phyloP scores from a whole-genome alignment of 2,329 filamentous ascomycete genomes.

The Arthrobotrys conoides region DNA sequence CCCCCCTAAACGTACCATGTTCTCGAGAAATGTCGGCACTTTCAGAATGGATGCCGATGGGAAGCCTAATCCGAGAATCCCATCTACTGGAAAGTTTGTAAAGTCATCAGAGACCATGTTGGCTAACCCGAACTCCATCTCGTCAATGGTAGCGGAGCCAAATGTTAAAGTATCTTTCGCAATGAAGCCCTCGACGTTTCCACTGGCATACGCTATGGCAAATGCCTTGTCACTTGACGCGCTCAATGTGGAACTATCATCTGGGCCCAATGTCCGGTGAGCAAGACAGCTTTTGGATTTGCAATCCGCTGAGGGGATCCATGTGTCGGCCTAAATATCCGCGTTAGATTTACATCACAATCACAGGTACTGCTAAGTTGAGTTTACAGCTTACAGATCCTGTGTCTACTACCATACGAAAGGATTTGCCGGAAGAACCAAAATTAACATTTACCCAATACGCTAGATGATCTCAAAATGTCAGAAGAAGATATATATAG shows the following conservation, averaged over 20 bases:
- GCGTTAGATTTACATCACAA: slow-evolving; percentile 23
- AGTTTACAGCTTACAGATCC: slow-evolving; percentile 69
- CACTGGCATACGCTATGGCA: slow-evolving; percentile 81
- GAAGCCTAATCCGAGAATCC: slow-evolving; percentile 84
- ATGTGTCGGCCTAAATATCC: slow-evolving; percentile 74
- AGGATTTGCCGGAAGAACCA: slow-evolving; percentile 71
- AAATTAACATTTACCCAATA: slow-evolving; percentile 69
- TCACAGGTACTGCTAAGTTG: background rate
- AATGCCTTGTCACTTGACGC: slow-evolving; percentile 72
- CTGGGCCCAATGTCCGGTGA: slow-evolving; percentile 79
- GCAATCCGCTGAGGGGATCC: slow-evolving; percentile 84
- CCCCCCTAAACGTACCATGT: slow-evolving; percentile 71
- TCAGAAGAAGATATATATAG: slow-evolving; percentile 5
- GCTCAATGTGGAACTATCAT: slow-evolving; percentile 76
- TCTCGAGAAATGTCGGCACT: slow-evolving; percentile 78
- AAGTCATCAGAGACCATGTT: slow-evolving; percentile 81
- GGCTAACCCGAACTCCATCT: slow-evolving; percentile 80
- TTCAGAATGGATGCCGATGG: slow-evolving; percentile 69
- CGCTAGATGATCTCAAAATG: slow-evolving; percentile 30
- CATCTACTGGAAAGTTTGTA: slow-evolving; percentile 84
- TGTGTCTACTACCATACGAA: slow-evolving; percentile 77
- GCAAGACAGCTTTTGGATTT: slow-evolving; percentile 75
- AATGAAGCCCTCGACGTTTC: slow-evolving; percentile 77
- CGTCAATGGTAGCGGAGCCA: slow-evolving; percentile 74
- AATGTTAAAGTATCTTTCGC: slow-evolving; percentile 78